Evolutionary conservation across 2,329 filamentous ascomycete genomes (phyloP).

Genomic region (Verticillium tricorpus): DNA sequence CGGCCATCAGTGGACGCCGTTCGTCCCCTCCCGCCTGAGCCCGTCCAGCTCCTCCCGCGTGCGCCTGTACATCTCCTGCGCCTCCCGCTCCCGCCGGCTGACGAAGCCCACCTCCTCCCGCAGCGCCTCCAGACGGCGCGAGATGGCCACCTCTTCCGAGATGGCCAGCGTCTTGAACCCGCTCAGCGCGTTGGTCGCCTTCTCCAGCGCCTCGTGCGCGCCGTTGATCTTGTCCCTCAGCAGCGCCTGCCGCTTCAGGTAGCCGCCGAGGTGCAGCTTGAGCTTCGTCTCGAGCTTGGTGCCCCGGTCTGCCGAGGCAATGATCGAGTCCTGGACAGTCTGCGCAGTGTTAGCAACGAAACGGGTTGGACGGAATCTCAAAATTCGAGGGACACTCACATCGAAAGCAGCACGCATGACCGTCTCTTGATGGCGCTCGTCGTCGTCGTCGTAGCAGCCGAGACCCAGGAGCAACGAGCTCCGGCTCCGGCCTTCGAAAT

Average conservation of each 20-base stretch:
- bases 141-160: slow-evolving; percentile 73
- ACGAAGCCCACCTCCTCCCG: slow-evolving; percentile 82
- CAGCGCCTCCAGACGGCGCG: slow-evolving; percentile 65
- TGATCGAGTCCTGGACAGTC: slow-evolving; percentile 69
- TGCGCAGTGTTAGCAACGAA: slow-evolving; percentile 23
- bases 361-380: too few relatives aligned
- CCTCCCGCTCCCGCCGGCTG: slow-evolving; percentile 78
- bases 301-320: slow-evolving; percentile 69
- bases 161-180: slow-evolving; percentile 72
- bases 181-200: slow-evolving; percentile 66
- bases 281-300: slow-evolving; percentile 94
- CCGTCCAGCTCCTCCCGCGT: slow-evolving; percentile 73
- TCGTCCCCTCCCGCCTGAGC: slow-evolving; percentile 37
- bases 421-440: slow-evolving; percentile 61
- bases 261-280: slow-evolving; percentile 80
- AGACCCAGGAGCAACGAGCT: slow-evolving; percentile 69
- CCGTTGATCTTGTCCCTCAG: slow-evolving; percentile 75
- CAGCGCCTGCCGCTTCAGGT: slow-evolving; percentile 78
- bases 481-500: slow-evolving; percentile 48
- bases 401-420: slow-evolving; percentile 70
- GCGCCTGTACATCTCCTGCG: slow-evolving; percentile 77
- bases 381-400: slow-evolving; percentile 37
- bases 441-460: slow-evolving; percentile 74
- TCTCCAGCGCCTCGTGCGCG: slow-evolving; percentile 68
- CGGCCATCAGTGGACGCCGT: slow-evolving; percentile 8